A percentile compares a stretch with the other conserved stretches of the same genome.
phyloP scores from a whole-genome alignment of 805 yeast species.

The Komagataella mondaviorum region DNA sequence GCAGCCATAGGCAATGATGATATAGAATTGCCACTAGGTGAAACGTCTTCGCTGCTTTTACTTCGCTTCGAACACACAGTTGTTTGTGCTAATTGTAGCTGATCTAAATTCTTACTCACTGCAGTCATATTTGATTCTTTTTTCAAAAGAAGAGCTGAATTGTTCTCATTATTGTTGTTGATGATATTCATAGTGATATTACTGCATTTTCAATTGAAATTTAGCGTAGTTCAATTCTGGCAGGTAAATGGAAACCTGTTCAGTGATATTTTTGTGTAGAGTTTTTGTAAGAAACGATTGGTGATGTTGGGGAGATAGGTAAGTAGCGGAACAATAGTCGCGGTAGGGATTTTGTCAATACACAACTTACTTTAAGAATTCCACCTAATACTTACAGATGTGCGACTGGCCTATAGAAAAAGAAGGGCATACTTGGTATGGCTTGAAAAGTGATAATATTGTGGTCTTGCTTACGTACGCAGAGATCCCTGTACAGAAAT shows the following conservation, averaged over 20 bases:
- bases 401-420: neutral
- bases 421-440: neutral
- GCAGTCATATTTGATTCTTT: neutral
- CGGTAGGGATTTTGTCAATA: neutral
- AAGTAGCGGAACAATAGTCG: neutral
- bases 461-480: neutral
- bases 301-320: neutral
- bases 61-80: neutral
- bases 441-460: neutral
- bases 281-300: neutral
- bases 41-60: neutral
- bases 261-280: neutral
- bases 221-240: neutral
- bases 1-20: neutral
- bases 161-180: neutral
- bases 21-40: neutral
- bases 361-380: neutral
- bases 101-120: neutral
- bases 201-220: neutral
- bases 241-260: neutral
- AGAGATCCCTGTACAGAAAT: neutral
- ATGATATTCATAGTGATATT: neutral
- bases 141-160: neutral
- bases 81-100: neutral
- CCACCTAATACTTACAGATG: neutral